Evolutionary conservation across 768 basidiomycete genomes (phyloP).

Genomic region (Scleroderma bovista): DNA sequence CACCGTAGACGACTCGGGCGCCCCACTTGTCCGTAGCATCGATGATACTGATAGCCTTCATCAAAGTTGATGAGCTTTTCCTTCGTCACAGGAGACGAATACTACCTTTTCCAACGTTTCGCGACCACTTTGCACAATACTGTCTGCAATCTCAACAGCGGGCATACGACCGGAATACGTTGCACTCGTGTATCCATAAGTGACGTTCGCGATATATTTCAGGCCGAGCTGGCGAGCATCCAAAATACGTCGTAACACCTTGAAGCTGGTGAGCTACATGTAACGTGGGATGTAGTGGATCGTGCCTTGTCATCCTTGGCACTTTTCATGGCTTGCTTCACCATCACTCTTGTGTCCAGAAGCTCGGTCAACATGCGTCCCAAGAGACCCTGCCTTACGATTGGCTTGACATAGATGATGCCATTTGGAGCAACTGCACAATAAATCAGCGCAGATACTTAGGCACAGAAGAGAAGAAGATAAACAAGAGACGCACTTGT

Average conservation of each 20-base stretch:
- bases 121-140: constrained; percentile 93
- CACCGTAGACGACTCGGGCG: constrained; percentile 92
- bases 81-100: not conserved
- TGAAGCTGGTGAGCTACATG: constrained; percentile 4
- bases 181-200: constrained; percentile 94
- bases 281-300: not conserved
- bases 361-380: constrained; percentile 90
- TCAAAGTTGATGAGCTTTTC: not conserved
- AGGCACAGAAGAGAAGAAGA: not conserved
- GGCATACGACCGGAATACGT: constrained; percentile 97
- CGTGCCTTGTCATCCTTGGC: constrained; percentile 68
- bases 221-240: constrained; percentile 90
- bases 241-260: constrained; percentile 73
- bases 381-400: constrained; percentile 78
- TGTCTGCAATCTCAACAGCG: constrained; percentile 95
- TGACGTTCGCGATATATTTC: constrained; percentile 92
- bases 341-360: constrained; percentile 94
- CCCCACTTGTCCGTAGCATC: constrained; percentile 80
- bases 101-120: constrained; percentile 87
- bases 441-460: not conserved
- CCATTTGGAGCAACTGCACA: constrained; percentile 87
- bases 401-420: constrained; percentile 85
- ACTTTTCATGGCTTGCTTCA: constrained; percentile 93
- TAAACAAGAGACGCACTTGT: constrained; percentile 46
- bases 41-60: constrained; percentile 77